Percentiles rank a stretch among this genome's conserved stretches.
Evolutionary conservation across 176 grass and related monocot species (phyloP).

Genomic region (Hyparrhenia diplandra): DNA sequence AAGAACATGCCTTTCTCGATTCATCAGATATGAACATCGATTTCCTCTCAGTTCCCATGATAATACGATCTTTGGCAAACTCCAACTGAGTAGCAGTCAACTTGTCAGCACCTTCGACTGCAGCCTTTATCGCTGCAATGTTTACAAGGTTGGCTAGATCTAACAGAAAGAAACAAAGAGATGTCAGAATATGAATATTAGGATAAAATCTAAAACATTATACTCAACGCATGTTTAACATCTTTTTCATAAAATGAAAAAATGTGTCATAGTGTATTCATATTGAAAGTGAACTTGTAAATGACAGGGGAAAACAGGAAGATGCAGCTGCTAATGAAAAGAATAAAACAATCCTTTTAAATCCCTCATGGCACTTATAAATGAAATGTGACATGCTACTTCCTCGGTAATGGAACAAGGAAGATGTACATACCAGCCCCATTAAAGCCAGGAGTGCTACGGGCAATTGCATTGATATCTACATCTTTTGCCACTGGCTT

Average conservation of each 20-base stretch:
- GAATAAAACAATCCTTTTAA: no score
- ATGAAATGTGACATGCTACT: no score
- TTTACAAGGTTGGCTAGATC: constrained; percentile 99
- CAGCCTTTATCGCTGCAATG: constrained; percentile 96
- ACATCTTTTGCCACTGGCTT: no score
- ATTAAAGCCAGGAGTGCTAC: no score
- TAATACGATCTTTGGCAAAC: constrained; percentile 95
- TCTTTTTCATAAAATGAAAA: not conserved
- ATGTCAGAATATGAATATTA: constrained; percentile 10
- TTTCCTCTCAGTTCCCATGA: constrained; percentile 98
- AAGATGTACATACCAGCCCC: no score
- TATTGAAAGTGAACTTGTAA: not conserved
- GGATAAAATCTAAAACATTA: not conserved
- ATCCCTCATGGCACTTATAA: no score
- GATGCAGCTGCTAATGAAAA: no score
- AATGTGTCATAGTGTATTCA: not conserved
- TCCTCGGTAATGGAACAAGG: no score
- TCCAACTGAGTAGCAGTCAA: constrained; percentile 70
- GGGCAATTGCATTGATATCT: no score
- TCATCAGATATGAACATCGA: constrained; percentile 93
- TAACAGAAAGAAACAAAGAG: constrained; percentile 35
- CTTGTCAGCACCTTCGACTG: constrained; percentile 90
- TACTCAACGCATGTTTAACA: not conserved
- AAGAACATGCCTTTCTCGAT: constrained; percentile 72
- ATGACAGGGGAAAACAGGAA: constrained; percentile 2